Evolutionary conservation across 768 basidiomycete species (phyloP), one percentile per base, ranked within the genome.

Genomic region (Lactarius pseudohatsudake): DNA sequence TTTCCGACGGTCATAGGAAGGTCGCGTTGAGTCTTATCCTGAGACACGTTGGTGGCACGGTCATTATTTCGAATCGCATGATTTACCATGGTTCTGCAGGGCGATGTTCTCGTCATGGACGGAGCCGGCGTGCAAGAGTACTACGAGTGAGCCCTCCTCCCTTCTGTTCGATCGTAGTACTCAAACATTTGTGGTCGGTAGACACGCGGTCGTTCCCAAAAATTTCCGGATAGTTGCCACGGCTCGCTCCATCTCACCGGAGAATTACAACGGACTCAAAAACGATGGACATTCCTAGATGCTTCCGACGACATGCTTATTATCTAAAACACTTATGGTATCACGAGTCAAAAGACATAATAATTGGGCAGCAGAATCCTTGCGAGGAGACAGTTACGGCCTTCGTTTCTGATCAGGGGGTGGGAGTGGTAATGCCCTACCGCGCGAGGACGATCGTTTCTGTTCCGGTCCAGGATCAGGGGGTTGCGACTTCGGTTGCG

Each of bases 151-250:
- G 87, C 71, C 30, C 61, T 53, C 32, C 20, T 55, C 16, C 26
- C 28, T 28, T 38, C 34, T 65, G 13, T 55, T 32, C 63, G 9
- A 65, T 38, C 9, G n/a, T 13, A 38, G 36, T 64, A 9, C 60
- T 66, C 66, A 62, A 64, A 65, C 36, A 15, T 62, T 22, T 10
- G n/a, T 26, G 66, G 26, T 45, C 20, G 15, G 0, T 59, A 92
- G 89, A 72, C 91, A 92, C 67, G 88, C 87, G 7, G 91, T 92
- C 5, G 75, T 88, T 64, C 91, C 91, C 13, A 80, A 81, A 62
- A 87, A 88, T 72, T 89, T 92, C 74, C 84, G 91, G 3, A 89
- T 92, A 69, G 90, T 90, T 34, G 91, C 91, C 3, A 92, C 91
- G 15, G 91, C 91, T 47, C 84, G 91, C 53, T 81, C 76, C 64